Evolutionary conservation across 441 rosid genomes (phyloP).

Genomic region (Pelargonium citronellum): DNA sequence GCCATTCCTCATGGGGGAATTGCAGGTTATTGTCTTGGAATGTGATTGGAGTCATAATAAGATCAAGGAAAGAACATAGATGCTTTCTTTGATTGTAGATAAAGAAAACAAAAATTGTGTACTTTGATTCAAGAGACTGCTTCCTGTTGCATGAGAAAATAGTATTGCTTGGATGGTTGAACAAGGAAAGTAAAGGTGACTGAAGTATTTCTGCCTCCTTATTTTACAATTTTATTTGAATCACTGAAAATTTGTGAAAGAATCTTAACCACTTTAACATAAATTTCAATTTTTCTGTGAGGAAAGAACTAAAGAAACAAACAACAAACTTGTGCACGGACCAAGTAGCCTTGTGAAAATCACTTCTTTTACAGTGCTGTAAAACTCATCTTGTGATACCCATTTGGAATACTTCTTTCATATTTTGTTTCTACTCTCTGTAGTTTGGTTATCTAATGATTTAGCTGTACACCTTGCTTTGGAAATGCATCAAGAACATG

Average conservation of each 20-base stretch:
- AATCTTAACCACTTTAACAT: background rate
- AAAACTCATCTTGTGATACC: background rate
- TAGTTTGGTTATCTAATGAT: background rate
- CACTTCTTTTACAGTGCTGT: background rate
- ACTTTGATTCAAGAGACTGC: background rate
- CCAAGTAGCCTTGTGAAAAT: background rate
- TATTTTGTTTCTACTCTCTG: background rate
- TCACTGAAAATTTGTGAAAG: background rate
- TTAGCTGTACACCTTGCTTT: conserved; percentile 12
- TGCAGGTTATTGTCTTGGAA: background rate
- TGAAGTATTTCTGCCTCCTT: background rate
- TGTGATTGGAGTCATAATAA: background rate
- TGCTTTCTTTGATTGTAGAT: background rate
- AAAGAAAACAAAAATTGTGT: background rate
- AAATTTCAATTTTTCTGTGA: background rate
- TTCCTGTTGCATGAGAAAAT: background rate
- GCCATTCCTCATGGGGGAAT: background rate
- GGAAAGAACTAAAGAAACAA: background rate
- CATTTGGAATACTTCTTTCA: conserved; percentile 1
- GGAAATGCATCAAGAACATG: background rate
- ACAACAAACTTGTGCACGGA: background rate
- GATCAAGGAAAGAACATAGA: background rate
- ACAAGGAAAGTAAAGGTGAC: background rate
- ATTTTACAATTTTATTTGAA: background rate
- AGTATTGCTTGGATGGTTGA: background rate